phyloP scores from a whole-genome alignment of 257 asterid species.

The Penstemon newberryi region DNA sequence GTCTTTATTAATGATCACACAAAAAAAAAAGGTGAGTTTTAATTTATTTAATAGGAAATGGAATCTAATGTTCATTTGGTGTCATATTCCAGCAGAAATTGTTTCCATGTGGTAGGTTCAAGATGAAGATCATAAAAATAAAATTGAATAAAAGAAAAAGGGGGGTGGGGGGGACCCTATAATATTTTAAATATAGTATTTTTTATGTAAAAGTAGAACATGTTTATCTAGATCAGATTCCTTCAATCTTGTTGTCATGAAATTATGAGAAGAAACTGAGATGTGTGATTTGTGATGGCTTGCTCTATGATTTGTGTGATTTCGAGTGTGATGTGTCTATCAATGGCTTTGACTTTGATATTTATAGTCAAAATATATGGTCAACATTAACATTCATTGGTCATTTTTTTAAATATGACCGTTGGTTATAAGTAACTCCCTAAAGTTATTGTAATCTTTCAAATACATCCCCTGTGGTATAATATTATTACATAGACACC shows the following conservation, averaged over 20 bases:
- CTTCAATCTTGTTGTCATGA: slow-evolving; percentile 32
- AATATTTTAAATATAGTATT: slow-evolving; percentile 1
- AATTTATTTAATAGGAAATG: slow-evolving; percentile 36
- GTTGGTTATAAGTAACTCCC: no score
- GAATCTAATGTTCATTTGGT: slow-evolving; percentile 71
- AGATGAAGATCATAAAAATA: slow-evolving; percentile 30
- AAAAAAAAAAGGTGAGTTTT: no score
- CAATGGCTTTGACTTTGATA: no score
- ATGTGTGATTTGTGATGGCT: no score
- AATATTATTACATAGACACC: no score
- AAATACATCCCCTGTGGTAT: no score
- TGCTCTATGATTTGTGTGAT: no score
- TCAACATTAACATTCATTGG: no score
- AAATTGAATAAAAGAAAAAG: slow-evolving; percentile 19
- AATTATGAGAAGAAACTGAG: slow-evolving; percentile 18
- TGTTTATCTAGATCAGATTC: slow-evolving; percentile 54
- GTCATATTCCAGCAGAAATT: slow-evolving; percentile 35
- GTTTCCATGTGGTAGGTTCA: slow-evolving; percentile 60
- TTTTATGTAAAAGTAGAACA: slow-evolving; percentile 24
- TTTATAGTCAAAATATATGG: no score
- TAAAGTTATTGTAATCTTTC: no score
- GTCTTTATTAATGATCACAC: neutral
- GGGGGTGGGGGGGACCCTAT: slow-evolving; percentile 12
- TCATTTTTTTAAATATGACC: no score
- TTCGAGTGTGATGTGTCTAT: no score